Conservation (phyloP, 2,329 filamentous ascomycete species). For the Pezizomycotina sp. region DNA sequence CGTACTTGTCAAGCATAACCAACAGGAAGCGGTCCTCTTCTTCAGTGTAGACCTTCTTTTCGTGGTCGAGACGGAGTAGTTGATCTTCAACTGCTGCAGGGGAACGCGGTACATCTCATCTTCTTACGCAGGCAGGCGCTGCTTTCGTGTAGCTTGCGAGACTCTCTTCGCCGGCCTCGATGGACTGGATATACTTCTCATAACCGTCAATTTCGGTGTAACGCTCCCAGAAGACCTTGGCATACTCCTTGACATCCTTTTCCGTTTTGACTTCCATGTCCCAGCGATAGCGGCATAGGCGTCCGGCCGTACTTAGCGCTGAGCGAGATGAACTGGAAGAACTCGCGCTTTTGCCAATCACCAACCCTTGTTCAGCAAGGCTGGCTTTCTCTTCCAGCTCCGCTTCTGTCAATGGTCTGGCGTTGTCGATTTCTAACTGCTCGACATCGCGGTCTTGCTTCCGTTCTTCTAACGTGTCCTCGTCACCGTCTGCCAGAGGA, state of each 20-base stretch:
- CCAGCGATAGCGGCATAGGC: constrained; percentile 62
- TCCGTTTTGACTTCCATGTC: constrained; percentile 84
- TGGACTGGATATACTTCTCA: constrained; percentile 70
- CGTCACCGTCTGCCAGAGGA: constrained; percentile 49
- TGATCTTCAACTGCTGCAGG: constrained; percentile 93
- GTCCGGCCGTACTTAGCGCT: constrained; percentile 81
- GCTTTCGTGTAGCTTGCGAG: constrained; percentile 77
- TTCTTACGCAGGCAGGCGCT: constrained; percentile 88
- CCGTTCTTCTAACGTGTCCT: constrained; percentile 63
- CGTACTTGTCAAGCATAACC: constrained; percentile 80
- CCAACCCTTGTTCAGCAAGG: constrained; percentile 71
- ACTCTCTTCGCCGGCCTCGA: constrained; percentile 83
- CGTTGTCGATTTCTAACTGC: constrained; percentile 85
- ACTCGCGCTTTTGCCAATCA: constrained; percentile 95
- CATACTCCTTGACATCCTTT: constrained; percentile 74
- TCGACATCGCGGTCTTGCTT: constrained; percentile 75
- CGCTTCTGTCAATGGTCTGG: constrained; percentile 70
- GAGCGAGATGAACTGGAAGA: constrained; percentile 94
- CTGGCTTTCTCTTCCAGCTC: constrained; percentile 74
- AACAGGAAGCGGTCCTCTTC: constrained; percentile 93
- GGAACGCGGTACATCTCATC: constrained; percentile 94
- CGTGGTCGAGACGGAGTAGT: constrained; percentile 95
- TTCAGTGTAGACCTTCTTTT: constrained; percentile 99
- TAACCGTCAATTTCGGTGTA: constrained; percentile 84
- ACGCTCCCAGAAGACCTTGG: constrained; percentile 90